Percentiles rank a stretch among this genome's conserved stretches.
Evolutionary conservation across 2,329 filamentous ascomycete genomes (phyloP).

Genomic region (Fusarium xylarioides): DNA sequence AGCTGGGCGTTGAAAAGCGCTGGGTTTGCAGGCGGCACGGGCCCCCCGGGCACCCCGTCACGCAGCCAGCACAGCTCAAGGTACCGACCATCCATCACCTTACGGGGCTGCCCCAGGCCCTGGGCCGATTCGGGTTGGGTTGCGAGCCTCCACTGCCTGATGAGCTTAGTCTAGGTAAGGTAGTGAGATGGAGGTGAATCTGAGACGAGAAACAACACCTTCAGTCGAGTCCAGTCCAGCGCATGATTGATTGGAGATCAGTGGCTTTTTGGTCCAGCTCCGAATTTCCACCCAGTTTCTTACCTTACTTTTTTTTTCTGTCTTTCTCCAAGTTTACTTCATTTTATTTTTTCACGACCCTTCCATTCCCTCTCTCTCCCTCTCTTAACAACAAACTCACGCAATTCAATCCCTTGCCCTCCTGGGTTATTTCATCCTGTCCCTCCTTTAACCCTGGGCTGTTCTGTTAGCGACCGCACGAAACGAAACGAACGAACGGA

Average conservation of each 20-base stretch:
- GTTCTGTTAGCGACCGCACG: slow-evolving; percentile 30
- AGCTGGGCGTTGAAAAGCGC: slow-evolving; percentile 30
- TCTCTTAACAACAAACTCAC: slow-evolving; percentile 12
- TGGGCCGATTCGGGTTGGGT: slow-evolving; percentile 15
- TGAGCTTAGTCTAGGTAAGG: background rate
- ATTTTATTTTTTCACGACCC: background rate
- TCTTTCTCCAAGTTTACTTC: background rate
- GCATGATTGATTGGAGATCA: slow-evolving; percentile 37
- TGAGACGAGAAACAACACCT: slow-evolving; percentile 31
- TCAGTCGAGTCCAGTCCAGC: slow-evolving; percentile 13
- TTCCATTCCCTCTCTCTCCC: slow-evolving; percentile 2
- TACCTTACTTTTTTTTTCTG: background rate
- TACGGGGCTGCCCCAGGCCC: slow-evolving; percentile 8
- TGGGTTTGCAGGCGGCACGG: slow-evolving; percentile 30
- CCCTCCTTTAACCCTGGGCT: slow-evolving; percentile 24
- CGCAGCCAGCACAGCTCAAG: background rate
- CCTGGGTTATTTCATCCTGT: slow-evolving; percentile 23
- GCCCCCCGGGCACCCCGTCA: slow-evolving; percentile 13
- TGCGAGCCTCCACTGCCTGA: slow-evolving; percentile 11
- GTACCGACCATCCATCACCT: background rate
- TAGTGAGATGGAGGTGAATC: background rate
- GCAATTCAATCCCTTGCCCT: slow-evolving; percentile 15
- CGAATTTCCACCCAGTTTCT: slow-evolving; percentile 29
- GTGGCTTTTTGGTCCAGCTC: slow-evolving; percentile 22
- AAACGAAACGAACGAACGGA: slow-evolving; percentile 27